Evolutionary conservation across 2,329 filamentous ascomycete genomes (phyloP), one percentile per base, ranked within the genome.

Genomic region (Meredithiella fracta): DNA sequence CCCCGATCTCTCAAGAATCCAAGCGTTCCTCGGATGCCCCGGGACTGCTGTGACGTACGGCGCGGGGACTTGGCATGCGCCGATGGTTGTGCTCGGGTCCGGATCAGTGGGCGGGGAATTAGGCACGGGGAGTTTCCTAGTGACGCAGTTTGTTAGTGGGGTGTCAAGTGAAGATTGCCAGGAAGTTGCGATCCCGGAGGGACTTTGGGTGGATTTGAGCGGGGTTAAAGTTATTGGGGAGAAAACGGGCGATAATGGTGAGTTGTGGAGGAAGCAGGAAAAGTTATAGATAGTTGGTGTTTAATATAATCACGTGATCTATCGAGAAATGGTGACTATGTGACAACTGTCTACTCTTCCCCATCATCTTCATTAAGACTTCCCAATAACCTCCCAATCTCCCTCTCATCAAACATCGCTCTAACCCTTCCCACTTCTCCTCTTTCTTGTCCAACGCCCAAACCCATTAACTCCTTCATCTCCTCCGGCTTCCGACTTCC

Each of bases 51-150:
- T 98, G 14, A 96, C 89, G 2, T 98, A 97, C 67, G 88, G 79
- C 1, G 82, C 86, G 1, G 92, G 88, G 3, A 96, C 89, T 55
- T 98, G 91, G 79, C 92, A 98, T 72, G 89, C 91, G 59, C 92
- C 92, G 0, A 97, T 98, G 91, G 85, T 89, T 14, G 89, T 87
- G 15, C 68, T 97, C 51, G 90, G 90, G 0, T 60, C 63, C 1
- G 73, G 69, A 1, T 69, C 71, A 25, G 73, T 96, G 51, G 87
- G 92, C 65, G 90, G 90, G 0, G 61, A 65, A 2, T 56, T 63
- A 1, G 73, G 69, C 1, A 69, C 71, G 25, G 73, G 96, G 51
- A 87, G 92, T 65, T 97, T 96, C 67, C 78, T 94, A 3, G 91
- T 97, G 1, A 78, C 86, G 61, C 91, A 97, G 71, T 92, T 86